phyloP scores from a whole-genome alignment of 305 asterid genomes.

The Caryopteris hybrid region DNA sequence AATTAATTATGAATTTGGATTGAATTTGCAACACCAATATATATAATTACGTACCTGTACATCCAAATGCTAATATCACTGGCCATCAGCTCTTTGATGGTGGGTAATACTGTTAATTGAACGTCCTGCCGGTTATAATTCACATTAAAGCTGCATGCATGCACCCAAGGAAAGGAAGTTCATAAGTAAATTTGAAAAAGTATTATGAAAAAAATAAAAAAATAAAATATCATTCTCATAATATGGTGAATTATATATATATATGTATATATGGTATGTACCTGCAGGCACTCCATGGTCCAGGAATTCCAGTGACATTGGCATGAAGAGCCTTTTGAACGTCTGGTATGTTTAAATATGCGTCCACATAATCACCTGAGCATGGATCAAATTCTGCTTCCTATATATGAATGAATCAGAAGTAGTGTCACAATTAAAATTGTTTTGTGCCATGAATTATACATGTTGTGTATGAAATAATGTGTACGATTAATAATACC shows the following conservation, averaged over 20 bases:
- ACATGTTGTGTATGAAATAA: background rate
- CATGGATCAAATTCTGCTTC: conserved; percentile 34
- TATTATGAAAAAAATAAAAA: background rate
- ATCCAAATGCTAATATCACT: conserved; percentile 46
- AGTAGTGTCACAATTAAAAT: background rate
- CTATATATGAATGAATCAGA: too few relatives aligned
- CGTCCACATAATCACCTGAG: conserved; percentile 17
- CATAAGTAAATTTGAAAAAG: background rate
- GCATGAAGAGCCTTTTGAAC: conserved; percentile 49
- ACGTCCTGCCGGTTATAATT: conserved; percentile 8
- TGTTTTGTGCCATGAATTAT: background rate
- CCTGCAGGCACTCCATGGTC: conserved; percentile 41
- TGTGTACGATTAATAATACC: conserved; percentile 5
- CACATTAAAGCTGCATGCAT: conserved; percentile 8
- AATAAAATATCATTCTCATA: too few relatives aligned
- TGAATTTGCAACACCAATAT: too few relatives aligned
- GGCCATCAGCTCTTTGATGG: conserved; percentile 37
- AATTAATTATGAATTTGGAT: too few relatives aligned
- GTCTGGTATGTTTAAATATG: conserved; percentile 35
- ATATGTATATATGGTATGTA: conserved; percentile 4
- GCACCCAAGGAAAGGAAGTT: background rate
- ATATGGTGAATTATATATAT: background rate
- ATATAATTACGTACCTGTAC: conserved; percentile 32
- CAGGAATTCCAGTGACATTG: conserved; percentile 26
- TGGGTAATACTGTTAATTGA: conserved; percentile 32